These are phyloP conservation scores for Coemansia sp. DNA, from an alignment of 371 early-diverging fungal genomes.

Conservation along the genomic window DNA sequence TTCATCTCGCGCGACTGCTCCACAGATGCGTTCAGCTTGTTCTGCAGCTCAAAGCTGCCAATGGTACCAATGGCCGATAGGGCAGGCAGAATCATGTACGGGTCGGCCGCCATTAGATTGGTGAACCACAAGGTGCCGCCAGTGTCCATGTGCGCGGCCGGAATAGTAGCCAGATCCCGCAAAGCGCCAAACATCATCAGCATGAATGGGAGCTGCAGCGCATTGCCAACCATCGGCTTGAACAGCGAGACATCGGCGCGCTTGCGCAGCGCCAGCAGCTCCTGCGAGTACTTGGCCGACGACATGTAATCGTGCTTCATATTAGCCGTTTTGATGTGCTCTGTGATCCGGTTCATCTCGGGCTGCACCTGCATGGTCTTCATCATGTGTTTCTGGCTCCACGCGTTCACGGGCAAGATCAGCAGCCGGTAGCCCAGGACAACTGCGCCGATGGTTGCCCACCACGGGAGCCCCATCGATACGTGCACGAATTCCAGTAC, in stretches of 20 bases:
- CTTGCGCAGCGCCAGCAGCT: constrained; percentile 64
- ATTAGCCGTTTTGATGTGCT: constrained; percentile 62
- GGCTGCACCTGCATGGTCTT: constrained; percentile 50
- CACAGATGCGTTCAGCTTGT: constrained; percentile 56
- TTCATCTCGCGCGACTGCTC: constrained; percentile 57
- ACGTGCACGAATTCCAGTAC: constrained; percentile 80
- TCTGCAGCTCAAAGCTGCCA: constrained; percentile 67
- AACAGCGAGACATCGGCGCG: constrained; percentile 64
- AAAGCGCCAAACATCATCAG: constrained; percentile 87
- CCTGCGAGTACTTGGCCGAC: constrained; percentile 55
- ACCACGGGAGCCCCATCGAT: constrained; percentile 89
- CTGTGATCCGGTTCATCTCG: constrained; percentile 66
- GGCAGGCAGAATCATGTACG: constrained; percentile 79
- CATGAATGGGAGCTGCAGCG: constrained; percentile 84
- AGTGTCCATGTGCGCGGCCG: constrained; percentile 76
- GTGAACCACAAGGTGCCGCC: constrained; percentile 85
- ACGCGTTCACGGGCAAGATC: constrained; percentile 75
- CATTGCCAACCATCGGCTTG: constrained; percentile 61
- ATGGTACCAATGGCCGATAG: constrained; percentile 71
- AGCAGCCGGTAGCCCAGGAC: constrained; percentile 73
- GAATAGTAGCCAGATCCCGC: constrained; percentile 75
- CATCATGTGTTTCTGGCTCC: constrained; percentile 64
- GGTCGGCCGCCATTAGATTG: constrained; percentile 79
- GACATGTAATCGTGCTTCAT: constrained; percentile 59
- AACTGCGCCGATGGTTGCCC: constrained; percentile 76